A percentile compares a stretch with the other conserved stretches of the same genome.
Evolutionary conservation across 495 filamentous ascomycete genomes (phyloP).

Genomic region (Podospora fimiseda): DNA sequence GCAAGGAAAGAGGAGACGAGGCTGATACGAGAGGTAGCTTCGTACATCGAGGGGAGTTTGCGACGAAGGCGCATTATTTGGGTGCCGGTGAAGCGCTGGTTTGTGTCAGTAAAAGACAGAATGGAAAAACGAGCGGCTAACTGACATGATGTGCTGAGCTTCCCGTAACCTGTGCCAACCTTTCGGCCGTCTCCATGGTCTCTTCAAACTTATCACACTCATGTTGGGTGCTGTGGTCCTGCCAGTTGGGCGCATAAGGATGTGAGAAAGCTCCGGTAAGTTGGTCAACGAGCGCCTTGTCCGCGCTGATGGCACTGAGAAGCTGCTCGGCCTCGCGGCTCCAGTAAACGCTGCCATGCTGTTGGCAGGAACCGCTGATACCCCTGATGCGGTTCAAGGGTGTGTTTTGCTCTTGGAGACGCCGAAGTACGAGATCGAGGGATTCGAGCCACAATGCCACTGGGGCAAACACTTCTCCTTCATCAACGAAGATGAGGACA

Average conservation of each 20-base stretch:
- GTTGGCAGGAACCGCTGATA: conserved; percentile 87
- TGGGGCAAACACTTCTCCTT: conserved; percentile 80
- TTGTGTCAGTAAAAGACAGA: not conserved
- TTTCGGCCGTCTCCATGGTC: conserved; percentile 55
- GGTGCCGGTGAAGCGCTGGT: conserved; percentile 90
- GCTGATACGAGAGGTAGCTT: conserved; percentile 74
- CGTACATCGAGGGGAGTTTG: conserved; percentile 74
- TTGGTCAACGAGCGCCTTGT: conserved; percentile 60
- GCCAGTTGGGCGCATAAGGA: conserved; percentile 91
- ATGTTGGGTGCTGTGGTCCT: conserved; percentile 86
- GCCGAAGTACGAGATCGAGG: conserved; percentile 71
- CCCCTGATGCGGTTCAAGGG: conserved; percentile 74
- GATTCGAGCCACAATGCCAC: conserved; percentile 93
- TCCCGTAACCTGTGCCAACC: conserved; percentile 72
- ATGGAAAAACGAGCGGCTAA: not conserved
- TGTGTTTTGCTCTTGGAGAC: conserved; percentile 64
- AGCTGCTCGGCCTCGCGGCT: conserved; percentile 59
- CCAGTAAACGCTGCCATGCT: conserved; percentile 96
- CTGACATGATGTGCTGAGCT: conserved; percentile 91
- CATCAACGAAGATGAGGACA: conserved; percentile 75
- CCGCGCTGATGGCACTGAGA: conserved; percentile 54
- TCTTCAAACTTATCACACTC: conserved; percentile 87
- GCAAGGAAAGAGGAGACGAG: conserved; percentile 94
- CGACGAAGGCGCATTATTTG: conserved; percentile 85
- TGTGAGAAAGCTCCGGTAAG: conserved; percentile 70